Base-by-base conservation (phyloP, 306 rosid species). In the Hippophae tibetana region DNA sequence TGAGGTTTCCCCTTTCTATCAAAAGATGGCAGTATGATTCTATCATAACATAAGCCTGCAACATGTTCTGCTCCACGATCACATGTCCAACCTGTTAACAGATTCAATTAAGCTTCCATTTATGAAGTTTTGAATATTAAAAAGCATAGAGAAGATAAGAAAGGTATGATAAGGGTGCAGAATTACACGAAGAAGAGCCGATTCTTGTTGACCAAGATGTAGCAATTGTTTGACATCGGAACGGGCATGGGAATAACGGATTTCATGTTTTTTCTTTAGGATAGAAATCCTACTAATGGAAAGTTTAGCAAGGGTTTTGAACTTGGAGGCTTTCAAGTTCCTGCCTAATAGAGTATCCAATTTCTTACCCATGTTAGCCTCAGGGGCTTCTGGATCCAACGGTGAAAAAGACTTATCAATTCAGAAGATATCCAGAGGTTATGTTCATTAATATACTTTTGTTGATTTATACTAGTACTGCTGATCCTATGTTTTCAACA, bases 181-280 rank as follows among this genome's bases (percentile, higher is more conserved):
- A 61, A 65, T 61, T 69, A 84, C 95, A 5, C 90, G 88, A 61
- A 77, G 76, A 41, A 87, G 79, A 69, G 86, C 90, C 10, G 52
- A 75, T 7, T 84, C 81, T 45, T 87, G 92, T 61, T 73, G 74
- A 50, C 70, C 83, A 25, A 87, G 74, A 6, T 71, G 76, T 54
- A 84, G 79, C 67, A 87, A 81, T 60, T 84, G 78, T 62, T 66
- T 71, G 56, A 74, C 74, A 54, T 87, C 85, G 44, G 86, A 81
- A 1, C 48, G 55, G 1, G 86, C 85, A 38, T 69, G 78, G 3
- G 81, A 75, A 65, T 68, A 66, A 58, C 83, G 26, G 46, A 64
- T 67, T 56, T 74, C 84, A 65, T 61, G 78, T 10, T 75, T 84
- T 47, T 82, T 82, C 75, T 71, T 81, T 63, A 81, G 81, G 52